Evolutionary conservation across 2,329 filamentous ascomycete genomes (phyloP), one percentile per base, ranked within the genome.

Genomic region (Curvularia sp.): DNA sequence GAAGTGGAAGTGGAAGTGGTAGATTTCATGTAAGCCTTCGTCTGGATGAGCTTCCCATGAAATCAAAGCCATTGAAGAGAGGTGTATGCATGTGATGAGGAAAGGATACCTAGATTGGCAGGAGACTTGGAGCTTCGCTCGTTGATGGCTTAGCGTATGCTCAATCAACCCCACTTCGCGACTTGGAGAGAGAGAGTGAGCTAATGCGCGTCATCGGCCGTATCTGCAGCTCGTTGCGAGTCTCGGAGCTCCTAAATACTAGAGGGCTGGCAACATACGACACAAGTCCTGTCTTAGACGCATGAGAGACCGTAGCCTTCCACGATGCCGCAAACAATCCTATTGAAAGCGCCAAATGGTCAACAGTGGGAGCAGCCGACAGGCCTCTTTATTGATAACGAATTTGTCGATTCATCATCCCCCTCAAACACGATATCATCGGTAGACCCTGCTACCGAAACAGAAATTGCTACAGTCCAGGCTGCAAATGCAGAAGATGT

Each of bases 341-440:
- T 74, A 27, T 68, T 78, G 46, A 78, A 72, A 32, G 76, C 77
- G 13, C 77, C 77, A 5, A 79, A 79, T 57, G 77, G 76, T 49
- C 68, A 67, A 28, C 69, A 69, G 49, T 79, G 76, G 64, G 70
- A 65, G 2, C 77, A 79, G 48, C 77, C 65, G 47, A 77, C 73
- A 2, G 78, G 79, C 12, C 65, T 81, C 43, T 81, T 81, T 67
- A 80, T 81, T 65, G 77, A 80, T 59, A 79, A 79, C 60, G 73
- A 80, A 65, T 81, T 79, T 66, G 75, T 80, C 36, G 67, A 72
- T 39, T 75, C 75, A 5, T 73, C 71, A 6, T 69, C 71, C 15
- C 77, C 76, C 12, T 42, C 52, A 3, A 57, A 65, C 28, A 62
- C 51, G 5, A 62, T 68, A 30, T 49, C 52, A 10, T 60, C 63